These are phyloP conservation scores for Mycena galericulata DNA, from an alignment of 768 basidiomycete species.

Conservation along the genomic window DNA sequence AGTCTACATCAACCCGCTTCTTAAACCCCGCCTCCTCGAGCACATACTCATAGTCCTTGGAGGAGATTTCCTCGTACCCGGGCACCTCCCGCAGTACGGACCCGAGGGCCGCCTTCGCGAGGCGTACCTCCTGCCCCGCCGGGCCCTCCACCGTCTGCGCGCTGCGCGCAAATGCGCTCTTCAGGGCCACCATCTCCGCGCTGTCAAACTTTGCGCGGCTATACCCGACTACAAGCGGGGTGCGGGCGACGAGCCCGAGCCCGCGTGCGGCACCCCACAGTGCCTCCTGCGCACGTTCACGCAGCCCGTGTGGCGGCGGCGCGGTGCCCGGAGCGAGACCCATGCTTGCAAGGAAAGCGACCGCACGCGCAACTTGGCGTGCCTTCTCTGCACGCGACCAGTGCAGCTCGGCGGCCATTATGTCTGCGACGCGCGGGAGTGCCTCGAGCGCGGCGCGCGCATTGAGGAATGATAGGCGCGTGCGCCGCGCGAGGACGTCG, in stretches of 20 bases:
- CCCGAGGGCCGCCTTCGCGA: conserved; percentile 55
- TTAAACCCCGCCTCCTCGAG: conserved; percentile 81
- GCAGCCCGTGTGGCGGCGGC: conserved; percentile 39
- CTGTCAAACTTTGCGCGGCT: conserved; percentile 60
- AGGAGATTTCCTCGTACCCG: conserved; percentile 70
- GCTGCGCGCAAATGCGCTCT: conserved; percentile 51
- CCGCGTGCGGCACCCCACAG: conserved; percentile 52
- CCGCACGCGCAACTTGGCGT: conserved; percentile 68
- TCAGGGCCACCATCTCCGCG: conserved; percentile 56
- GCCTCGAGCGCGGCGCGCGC: conserved; percentile 85
- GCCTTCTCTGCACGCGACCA: conserved; percentile 76
- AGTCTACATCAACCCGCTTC: conserved; percentile 66
- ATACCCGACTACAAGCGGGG: conserved; percentile 30
- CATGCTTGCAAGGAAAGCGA: conserved; percentile 86
- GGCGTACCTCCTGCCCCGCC: conserved; percentile 47
- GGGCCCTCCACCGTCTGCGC: conserved; percentile 40
- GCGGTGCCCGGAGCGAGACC: conserved; percentile 72
- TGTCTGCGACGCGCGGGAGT: conserved; percentile 89
- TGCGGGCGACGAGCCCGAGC: conserved; percentile 51
- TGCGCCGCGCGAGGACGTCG: conserved; percentile 93
- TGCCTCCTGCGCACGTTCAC: conserved; percentile 37
- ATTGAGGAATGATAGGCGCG: conserved; percentile 93
- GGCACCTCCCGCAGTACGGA: conserved; percentile 59
- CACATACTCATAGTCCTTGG: conserved; percentile 79
- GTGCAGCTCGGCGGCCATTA: conserved; percentile 88